phyloP scores from a whole-genome alignment of 1,139 yeast species.

The Scheffersomyces segobiensis region DNA sequence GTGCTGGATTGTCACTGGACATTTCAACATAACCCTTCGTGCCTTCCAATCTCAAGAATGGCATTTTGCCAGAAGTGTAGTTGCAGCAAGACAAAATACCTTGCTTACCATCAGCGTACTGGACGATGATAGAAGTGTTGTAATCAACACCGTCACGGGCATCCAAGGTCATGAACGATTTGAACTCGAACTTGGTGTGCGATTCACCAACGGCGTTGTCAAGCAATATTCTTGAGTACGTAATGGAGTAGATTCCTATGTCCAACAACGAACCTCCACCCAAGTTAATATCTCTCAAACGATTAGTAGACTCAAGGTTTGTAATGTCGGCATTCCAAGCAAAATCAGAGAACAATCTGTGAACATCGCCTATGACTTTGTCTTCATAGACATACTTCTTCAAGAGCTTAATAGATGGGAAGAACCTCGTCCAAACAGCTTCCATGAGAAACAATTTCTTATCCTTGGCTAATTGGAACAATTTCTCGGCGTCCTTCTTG shows the following conservation, averaged over 20 bases:
- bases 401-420: constrained; percentile 48
- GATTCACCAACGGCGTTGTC: constrained; percentile 27
- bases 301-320: constrained; percentile 12
- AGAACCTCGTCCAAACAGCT: constrained; percentile 66
- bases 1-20: constrained; percentile 18
- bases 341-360: constrained; percentile 42
- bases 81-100: constrained; percentile 19
- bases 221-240: constrained; percentile 45
- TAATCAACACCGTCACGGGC: constrained; percentile 19
- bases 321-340: constrained; percentile 32
- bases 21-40: constrained; percentile 17
- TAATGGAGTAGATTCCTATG: constrained; percentile 58
- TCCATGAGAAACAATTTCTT: constrained; percentile 58
- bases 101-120: constrained; percentile 19
- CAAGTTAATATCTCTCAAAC: constrained; percentile 41
- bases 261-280: constrained; percentile 67
- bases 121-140: constrained; percentile 17
- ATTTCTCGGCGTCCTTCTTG: constrained; percentile 42
- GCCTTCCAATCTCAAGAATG: constrained; percentile 19
- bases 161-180: constrained; percentile 19
- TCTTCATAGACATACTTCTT: constrained; percentile 43
- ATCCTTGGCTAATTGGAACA: constrained; percentile 46
- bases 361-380: constrained; percentile 47
- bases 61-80: constrained; percentile 14
- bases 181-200: constrained; percentile 13